Evolutionary conservation across 768 basidiomycete genomes (phyloP).

Genomic region (Suillus spraguei): DNA sequence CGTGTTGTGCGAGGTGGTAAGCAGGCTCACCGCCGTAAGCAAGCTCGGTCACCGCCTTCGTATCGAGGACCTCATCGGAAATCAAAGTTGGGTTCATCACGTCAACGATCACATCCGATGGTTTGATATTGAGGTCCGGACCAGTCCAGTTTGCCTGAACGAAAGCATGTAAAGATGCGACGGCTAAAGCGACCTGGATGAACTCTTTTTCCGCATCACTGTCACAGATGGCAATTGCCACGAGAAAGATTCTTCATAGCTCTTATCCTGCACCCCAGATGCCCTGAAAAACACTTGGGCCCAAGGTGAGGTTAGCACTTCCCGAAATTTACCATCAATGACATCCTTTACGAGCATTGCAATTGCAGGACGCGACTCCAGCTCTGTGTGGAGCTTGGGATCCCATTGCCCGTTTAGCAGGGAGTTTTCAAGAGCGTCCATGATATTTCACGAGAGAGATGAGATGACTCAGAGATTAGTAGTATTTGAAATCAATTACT

Average conservation of each 20-base stretch:
- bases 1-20: constrained; percentile 80
- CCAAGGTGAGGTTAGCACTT: constrained; percentile 48
- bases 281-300: constrained; percentile 44
- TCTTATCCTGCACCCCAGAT: constrained; percentile 37
- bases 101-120: constrained; percentile 43
- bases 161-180: constrained; percentile 88
- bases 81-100: constrained; percentile 27
- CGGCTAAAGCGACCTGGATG: constrained; percentile 60
- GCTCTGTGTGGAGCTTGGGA: constrained; percentile 18
- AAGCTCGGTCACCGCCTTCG: constrained; percentile 71
- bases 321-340: constrained; percentile 60
- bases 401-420: constrained; percentile 57
- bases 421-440: constrained; percentile 50
- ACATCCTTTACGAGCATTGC: constrained; percentile 53
- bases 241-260: constrained; percentile 39
- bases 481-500: constrained; percentile 2
- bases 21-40: constrained; percentile 91
- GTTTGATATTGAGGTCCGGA: constrained; percentile 69
- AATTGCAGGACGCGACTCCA: constrained; percentile 24
- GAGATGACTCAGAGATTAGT: background rate
- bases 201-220: constrained; percentile 51
- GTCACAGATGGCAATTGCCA: constrained; percentile 31
- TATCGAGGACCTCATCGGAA: constrained; percentile 57
- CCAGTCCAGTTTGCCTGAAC: constrained; percentile 97
- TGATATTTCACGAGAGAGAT: constrained; percentile 10